Conservation (phyloP, 2,329 filamentous ascomycete species). For the Trichoderma aggressivum region DNA sequence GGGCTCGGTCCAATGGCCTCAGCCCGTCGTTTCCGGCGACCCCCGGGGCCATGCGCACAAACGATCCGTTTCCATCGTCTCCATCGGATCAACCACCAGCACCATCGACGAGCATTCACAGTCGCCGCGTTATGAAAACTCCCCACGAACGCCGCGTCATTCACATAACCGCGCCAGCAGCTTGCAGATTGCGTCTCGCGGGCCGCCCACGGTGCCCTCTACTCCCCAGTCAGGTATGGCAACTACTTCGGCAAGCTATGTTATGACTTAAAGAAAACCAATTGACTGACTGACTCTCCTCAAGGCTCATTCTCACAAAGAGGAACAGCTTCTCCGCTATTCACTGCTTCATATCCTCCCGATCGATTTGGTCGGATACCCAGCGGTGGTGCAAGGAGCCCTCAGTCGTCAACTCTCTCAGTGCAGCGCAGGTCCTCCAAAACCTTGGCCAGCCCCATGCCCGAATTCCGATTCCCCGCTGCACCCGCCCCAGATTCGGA, state of each 20-base stretch:
- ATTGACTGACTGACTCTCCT: constrained; percentile 5
- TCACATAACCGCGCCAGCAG: constrained; percentile 74
- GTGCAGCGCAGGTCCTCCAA: constrained; percentile 40
- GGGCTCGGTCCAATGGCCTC: constrained; percentile 48
- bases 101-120: constrained; percentile 47
- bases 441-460: constrained; percentile 43
- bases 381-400: constrained; percentile 41
- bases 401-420: constrained; percentile 42
- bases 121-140: constrained; percentile 40
- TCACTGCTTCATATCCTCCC: constrained; percentile 54
- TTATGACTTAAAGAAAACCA: background rate
- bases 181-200: constrained; percentile 60
- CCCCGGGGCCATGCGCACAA: constrained; percentile 59
- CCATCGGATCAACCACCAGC: constrained; percentile 57
- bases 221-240: constrained; percentile 39
- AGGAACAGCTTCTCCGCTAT: constrained; percentile 49
- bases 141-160: constrained; percentile 47
- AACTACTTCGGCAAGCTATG: background rate
- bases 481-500: constrained; percentile 41
- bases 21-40: constrained; percentile 31
- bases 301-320: constrained; percentile 31
- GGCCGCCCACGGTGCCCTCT: constrained; percentile 43
- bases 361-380: constrained; percentile 43
- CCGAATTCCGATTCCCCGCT: constrained; percentile 57
- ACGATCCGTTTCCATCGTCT: constrained; percentile 78